Base-by-base conservation (phyloP, 1,284 basidiomycete species). In the Heterobasidion occidentale region DNA sequence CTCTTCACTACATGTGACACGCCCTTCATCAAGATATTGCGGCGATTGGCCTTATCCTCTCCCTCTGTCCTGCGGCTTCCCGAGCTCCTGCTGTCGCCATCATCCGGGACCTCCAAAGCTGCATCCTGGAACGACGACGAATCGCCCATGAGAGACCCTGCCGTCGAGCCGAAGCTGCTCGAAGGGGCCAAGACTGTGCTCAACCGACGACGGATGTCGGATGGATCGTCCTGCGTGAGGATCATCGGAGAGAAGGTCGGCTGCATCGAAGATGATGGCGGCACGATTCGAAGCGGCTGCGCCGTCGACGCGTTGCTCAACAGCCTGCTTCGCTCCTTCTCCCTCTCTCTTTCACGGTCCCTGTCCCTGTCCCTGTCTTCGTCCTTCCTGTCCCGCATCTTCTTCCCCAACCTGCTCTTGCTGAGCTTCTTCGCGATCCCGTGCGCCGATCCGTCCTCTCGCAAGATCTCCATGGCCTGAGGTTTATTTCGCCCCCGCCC, bases 1-100 rank as follows among this genome's bases (percentile, higher is more conserved):
- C 71, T 64, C 55, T 71, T 67, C 34, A 77, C 64, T 5, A 27
- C 27, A 2, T 19, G 19, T 8, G 47, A 49, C 52, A 53, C 9
- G 12, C 44, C 53, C 17, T 48, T 36, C 53, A 46, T 36, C 27
- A 54, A 20, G n/a, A n/a, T 38, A 9, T 46, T 48, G 12, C 45
- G 38, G n/a, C 52, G 15, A 7, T 27, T 27, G 27, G 27, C 27
- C n/a, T 14, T 20, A 17, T 33, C 52, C 7, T 38, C 44, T 14
- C 6, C 9, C 19, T n/a, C 44, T 12, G 52, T 14, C 38, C 4
- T 49, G 17, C 7, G 7, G 14, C 47, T 51, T 51, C 49, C 34
- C 49, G 17, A 47, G 17, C 46, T 17, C 46, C 8, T 17, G 46
- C 12, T 47, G 27, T 33, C 46, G 17, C 19, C 46, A 19, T 9